Base-by-base conservation (phyloP, 2,329 filamentous ascomycete genomes). In the Cercospora sp. region DNA sequence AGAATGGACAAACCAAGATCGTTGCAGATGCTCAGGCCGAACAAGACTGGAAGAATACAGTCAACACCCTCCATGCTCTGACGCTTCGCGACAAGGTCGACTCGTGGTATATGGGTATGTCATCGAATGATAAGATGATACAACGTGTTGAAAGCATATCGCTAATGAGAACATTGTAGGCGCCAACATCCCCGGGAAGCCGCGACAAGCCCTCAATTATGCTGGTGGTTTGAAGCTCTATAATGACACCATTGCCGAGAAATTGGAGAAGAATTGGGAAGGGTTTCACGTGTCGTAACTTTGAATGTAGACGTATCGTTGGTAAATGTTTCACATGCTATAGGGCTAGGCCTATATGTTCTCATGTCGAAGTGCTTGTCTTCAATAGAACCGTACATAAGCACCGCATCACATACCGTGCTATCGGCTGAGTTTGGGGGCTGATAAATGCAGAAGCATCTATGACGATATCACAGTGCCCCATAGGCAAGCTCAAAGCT, bases 121-220 rank as follows among this genome's bases (percentile, higher is more conserved):
- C 55, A 59, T 26, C 5, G 55, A 59, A 13, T 3, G 3, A 32
- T 6, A 34, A 4, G 9, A 32, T 21, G 3, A 24, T 13, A 3
- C 10, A 21, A 2, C 6, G 28, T 21, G 18, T 34, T 34, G n/a
- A 53, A 32, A 12, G 30, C 3, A 28, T 26, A 3, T 28, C 49
- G 49, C 49, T 53, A 28, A 53, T 24, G 49, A n/a, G 28, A 7
- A 13, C 49, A 53, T 5, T 2, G 2, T 5, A 69, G 80, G 71
- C 49, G 78, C 79, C 5, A 83, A 83, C 58, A 76, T 83, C 10
- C 81, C 81, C 0, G 81, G 82, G 3, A 83, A 83, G 75, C 73
- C 76, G 5, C 75, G 78, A 5, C 81, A 82, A 72, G 80, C 81
- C 69, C 72, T 83, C 12, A 82, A 79, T 63, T 83, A 78, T 68